These are phyloP conservation scores for Taiozyma onychis DNA, from an alignment of 1,139 yeast species.

Conservation along the genomic window DNA sequence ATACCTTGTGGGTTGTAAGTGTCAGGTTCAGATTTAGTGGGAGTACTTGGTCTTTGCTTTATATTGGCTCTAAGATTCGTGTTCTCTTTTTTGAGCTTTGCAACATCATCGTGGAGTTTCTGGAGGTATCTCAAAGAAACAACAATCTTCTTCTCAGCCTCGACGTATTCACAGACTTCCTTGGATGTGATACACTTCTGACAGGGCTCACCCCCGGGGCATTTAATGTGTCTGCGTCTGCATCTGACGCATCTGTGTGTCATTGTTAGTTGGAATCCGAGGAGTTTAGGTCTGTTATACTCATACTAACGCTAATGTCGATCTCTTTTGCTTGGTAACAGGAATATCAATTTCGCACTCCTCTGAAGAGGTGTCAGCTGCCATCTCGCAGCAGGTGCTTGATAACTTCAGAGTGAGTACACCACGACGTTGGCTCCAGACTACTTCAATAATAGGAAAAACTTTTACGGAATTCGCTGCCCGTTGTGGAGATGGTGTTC, in stretches of 20 bases:
- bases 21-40: background rate
- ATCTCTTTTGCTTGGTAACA: constrained; percentile 12
- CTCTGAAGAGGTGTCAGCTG: background rate
- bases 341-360: constrained; percentile 1
- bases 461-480: background rate
- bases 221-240: constrained; percentile 68
- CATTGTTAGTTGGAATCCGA: constrained; percentile 1
- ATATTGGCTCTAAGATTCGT: constrained; percentile 45
- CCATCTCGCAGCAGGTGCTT: background rate
- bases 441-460: background rate
- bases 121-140: constrained; percentile 71
- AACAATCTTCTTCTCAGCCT: constrained; percentile 72
- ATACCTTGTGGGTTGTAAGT: constrained; percentile 3
- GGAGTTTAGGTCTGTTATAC: no score
- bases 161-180: constrained; percentile 66
- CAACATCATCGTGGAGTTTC: constrained; percentile 60
- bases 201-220: constrained; percentile 82
- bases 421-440: no score
- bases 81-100: constrained; percentile 44
- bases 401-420: no score
- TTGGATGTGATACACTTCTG: constrained; percentile 54
- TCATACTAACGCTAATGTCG: constrained; percentile 15
- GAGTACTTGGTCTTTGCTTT: constrained; percentile 22
- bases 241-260: constrained; percentile 53
- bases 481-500: background rate